Conservation (phyloP, 306 rosid species). For the cucumber (Cucumis sativus) region DNA sequence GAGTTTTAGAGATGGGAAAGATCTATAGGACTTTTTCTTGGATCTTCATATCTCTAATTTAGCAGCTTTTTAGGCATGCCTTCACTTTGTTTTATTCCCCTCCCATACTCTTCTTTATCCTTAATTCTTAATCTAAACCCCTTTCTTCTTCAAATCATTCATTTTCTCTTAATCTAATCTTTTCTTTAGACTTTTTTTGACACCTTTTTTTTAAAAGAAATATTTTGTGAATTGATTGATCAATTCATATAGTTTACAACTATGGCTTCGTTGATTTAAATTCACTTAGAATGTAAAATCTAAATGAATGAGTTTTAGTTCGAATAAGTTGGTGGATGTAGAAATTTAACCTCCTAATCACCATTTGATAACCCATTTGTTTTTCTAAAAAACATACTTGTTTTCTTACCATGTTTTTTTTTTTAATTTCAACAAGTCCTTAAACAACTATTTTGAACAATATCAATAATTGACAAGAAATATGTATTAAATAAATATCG, state of each 20-base stretch:
- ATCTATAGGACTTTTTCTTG: not conserved
- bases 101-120: not conserved
- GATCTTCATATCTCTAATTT: not conserved
- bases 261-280: no score
- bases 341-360: no score
- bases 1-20: not conserved
- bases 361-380: no score
- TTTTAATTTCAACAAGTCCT: no score
- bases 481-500: no score
- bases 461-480: no score
- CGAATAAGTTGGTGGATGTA: no score
- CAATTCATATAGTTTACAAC: not conserved
- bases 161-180: not conserved
- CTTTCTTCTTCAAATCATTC: not conserved
- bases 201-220: not conserved
- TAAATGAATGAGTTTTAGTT: no score
- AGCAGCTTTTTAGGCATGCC: constrained; percentile 10
- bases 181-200: not conserved
- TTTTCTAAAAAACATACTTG: no score
- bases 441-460: no score
- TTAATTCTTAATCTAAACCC: not conserved
- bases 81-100: not conserved
- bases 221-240: not conserved
- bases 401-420: no score
- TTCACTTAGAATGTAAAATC: no score